Evolutionary conservation across 2,329 filamentous ascomycete species (phyloP).

Genomic region (Colletotrichum lentis): DNA sequence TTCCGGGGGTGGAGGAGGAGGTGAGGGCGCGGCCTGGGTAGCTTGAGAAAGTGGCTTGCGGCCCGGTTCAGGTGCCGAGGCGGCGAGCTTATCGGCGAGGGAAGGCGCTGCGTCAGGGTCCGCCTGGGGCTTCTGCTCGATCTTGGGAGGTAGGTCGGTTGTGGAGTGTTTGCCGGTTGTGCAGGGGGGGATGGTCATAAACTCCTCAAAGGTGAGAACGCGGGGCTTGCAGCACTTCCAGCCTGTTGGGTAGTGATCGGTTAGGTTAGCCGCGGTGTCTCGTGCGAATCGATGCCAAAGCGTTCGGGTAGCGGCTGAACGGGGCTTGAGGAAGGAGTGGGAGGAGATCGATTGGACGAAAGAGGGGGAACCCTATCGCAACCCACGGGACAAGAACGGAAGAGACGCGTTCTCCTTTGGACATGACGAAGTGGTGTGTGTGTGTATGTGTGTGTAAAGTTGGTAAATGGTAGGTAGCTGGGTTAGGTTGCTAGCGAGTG

Average conservation of each 20-base stretch:
- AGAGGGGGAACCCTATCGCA: conserved; percentile 8
- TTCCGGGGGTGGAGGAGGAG: conserved; percentile 72
- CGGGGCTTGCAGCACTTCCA: conserved; percentile 99
- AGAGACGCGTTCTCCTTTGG: conserved; percentile 28
- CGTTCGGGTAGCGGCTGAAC: conserved; percentile 3
- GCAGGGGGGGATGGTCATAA: conserved; percentile 90
- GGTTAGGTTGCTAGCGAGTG: conserved; percentile 10
- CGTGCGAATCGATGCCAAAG: conserved; percentile 5
- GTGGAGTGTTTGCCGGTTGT: conserved; percentile 92
- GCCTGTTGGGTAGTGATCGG: conserved; percentile 61
- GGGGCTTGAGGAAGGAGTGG: conserved; percentile 12
- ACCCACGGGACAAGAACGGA: conserved; percentile 24
- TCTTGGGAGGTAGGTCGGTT: conserved; percentile 72
- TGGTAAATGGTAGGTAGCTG: conserved; percentile 2
- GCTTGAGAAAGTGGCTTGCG: conserved; percentile 50
- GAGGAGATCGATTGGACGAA: conserved; percentile 8
- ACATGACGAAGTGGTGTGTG: conserved; percentile 5
- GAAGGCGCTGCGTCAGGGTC: conserved; percentile 52
- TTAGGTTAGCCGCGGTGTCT: conserved; percentile 36
- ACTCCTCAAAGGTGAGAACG: conserved; percentile 97
- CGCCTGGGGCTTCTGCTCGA: conserved; percentile 62
- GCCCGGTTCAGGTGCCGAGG: conserved; percentile 52
- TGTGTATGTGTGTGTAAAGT: conserved; percentile 11
- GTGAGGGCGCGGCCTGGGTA: conserved; percentile 56
- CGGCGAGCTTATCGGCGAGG: conserved; percentile 52